phyloP scores from a whole-genome alignment of 2,329 filamentous ascomycete genomes.

The Helotiales sp. region DNA sequence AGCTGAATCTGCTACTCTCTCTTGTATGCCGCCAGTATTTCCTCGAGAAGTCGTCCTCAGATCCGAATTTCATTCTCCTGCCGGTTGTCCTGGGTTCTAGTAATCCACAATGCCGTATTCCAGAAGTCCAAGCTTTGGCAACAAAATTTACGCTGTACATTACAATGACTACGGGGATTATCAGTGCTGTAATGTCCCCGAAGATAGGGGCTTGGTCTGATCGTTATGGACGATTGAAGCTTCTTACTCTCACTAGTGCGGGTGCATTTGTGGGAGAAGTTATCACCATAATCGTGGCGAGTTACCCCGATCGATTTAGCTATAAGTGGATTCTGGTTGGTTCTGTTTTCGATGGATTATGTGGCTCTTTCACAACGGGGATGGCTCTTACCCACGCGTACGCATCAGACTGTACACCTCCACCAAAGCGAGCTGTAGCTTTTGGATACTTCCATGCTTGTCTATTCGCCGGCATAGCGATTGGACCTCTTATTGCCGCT shows the following conservation, averaged over 20 bases:
- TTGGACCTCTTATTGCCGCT: conserved; percentile 82
- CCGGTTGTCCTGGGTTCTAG: conserved; percentile 71
- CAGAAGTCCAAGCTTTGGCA: conserved; percentile 77
- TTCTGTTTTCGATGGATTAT: conserved; percentile 78
- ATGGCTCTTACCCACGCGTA: conserved; percentile 83
- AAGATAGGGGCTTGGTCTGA: conserved; percentile 87
- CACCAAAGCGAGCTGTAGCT: conserved; percentile 77
- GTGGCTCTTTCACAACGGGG: conserved; percentile 86
- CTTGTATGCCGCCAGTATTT: conserved; percentile 87
- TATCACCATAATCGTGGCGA: conserved; percentile 78
- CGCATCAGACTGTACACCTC: conserved; percentile 84
- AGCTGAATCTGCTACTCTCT: conserved; percentile 82
- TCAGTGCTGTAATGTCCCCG: conserved; percentile 82
- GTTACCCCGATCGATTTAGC: conserved; percentile 71
- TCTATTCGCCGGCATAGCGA: conserved; percentile 85
- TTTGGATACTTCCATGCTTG: conserved; percentile 92
- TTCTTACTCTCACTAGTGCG: conserved; percentile 74
- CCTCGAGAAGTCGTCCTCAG: conserved; percentile 62
- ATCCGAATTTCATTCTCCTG: conserved; percentile 64
- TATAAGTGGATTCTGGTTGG: conserved; percentile 83
- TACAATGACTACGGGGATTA: conserved; percentile 73
- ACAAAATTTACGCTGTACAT: conserved; percentile 80
- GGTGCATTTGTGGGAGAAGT: conserved; percentile 78
- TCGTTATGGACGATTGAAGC: conserved; percentile 76
- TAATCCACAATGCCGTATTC: conserved; percentile 80